Evolutionary conservation across 257 asterid species (phyloP), one percentile per base, ranked within the genome.

Genomic region (Handroanthus guayacan): DNA sequence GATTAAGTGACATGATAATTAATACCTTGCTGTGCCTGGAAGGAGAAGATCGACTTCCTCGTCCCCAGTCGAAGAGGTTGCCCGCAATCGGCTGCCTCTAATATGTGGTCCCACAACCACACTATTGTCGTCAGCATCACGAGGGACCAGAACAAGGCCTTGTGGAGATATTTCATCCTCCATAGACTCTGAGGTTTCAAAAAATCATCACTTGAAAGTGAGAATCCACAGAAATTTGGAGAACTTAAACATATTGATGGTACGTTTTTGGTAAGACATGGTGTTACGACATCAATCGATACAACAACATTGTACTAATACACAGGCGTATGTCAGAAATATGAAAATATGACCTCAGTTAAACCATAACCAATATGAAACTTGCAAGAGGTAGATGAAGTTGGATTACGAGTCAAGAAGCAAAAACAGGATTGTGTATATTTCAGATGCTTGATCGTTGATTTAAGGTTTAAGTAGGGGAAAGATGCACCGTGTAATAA

Each of bases 41-140:
- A 95, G 99, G 81, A 95, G 97, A 75, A 92, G 97, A 84, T 92
- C 99, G 17, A 95, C 99, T 86, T 93, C 97, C 82, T 89, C 88
- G n/a, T 91, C 88, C 39, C 99, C 99, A 47, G 97, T 85, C 62
- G 92, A 93, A 69, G 97, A 92, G 9, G 97, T 88, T 6, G 98
- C 88, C 72, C 97, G 83, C 76, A 95, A 79, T 71, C 97, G 89
- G 84, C 93, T 86, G 74, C 99, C 99, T 88, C 99, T 86, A 77
- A 88, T 87, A 71, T 95, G 99, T 34, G 96, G 79, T 55, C 99
- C 99, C 86, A 84, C 94, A 16, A 93, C 84, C 72, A 87, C 87
- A 31, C 90, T 86, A 74, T 77, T 82, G 71, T 89, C 93, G 74
- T 81, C 96, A 67, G 80, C 72, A 8, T 90, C 96, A 9, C 89